Evolutionary conservation across 805 yeast species (phyloP).

Genomic region (Myxozyma melibiosi): DNA sequence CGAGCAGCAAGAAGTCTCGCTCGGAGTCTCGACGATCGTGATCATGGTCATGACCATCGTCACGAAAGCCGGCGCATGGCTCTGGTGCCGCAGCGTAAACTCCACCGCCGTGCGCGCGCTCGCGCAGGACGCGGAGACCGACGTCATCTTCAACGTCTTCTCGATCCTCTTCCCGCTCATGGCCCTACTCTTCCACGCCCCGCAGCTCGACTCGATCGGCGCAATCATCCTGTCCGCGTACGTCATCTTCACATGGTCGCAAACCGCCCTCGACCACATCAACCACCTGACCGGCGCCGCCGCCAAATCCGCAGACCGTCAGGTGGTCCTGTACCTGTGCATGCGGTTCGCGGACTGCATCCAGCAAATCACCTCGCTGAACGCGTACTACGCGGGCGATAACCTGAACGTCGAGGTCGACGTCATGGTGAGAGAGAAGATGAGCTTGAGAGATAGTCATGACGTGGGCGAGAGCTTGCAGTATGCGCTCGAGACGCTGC

Average conservation of each 20-base stretch:
- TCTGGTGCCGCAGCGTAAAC: slow-evolving; percentile 61
- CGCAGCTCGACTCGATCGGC: slow-evolving; percentile 80
- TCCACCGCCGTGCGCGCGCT: slow-evolving; percentile 75
- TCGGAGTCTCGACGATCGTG: slow-evolving; percentile 53
- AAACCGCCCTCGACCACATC: slow-evolving; percentile 71
- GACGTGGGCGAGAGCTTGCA: slow-evolving; percentile 82
- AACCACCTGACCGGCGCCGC: slow-evolving; percentile 74
- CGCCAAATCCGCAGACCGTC: slow-evolving; percentile 63
- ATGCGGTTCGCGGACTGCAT: slow-evolving; percentile 69
- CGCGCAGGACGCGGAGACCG: slow-evolving; percentile 81
- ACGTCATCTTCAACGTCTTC: slow-evolving; percentile 61
- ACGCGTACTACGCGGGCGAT: slow-evolving; percentile 80
- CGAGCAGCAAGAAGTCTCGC: slow-evolving; percentile 45
- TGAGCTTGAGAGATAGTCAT: slow-evolving; percentile 67
- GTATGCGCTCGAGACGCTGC: slow-evolving; percentile 75
- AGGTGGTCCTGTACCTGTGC: slow-evolving; percentile 67
- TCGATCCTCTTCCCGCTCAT: slow-evolving; percentile 70
- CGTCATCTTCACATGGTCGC: slow-evolving; percentile 64
- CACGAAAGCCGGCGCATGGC: slow-evolving; percentile 61
- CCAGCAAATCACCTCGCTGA: slow-evolving; percentile 62
- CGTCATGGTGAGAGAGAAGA: slow-evolving; percentile 55
- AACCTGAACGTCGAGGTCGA: slow-evolving; percentile 76
- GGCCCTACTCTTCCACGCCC: slow-evolving; percentile 54
- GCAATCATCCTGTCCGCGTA: slow-evolving; percentile 65
- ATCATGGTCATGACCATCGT: slow-evolving; percentile 68